Evolutionary conservation across 2,329 filamentous ascomycete species (phyloP).

Genomic region (Incumbomyces lentus): DNA sequence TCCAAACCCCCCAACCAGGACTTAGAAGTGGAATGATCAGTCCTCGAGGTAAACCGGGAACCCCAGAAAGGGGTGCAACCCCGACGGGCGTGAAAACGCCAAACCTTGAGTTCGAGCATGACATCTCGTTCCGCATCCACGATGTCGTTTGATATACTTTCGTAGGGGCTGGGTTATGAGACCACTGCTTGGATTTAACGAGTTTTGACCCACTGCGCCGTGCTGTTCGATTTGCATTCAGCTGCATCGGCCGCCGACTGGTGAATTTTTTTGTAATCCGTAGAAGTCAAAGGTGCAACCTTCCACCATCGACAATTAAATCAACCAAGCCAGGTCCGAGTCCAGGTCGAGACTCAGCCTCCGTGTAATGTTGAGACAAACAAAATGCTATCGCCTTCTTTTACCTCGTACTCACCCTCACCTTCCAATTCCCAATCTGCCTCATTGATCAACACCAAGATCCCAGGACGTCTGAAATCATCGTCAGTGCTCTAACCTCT

Average conservation of each 20-base stretch:
- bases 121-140: slow-evolving; percentile 17
- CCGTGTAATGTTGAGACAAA: slow-evolving; percentile 97
- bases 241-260: no score
- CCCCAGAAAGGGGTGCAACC: slow-evolving; percentile 22
- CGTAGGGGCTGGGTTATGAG: not conserved
- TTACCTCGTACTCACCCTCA: slow-evolving; percentile 78
- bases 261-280: no score
- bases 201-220: no score
- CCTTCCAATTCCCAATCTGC: slow-evolving; percentile 97
- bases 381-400: slow-evolving; percentile 73
- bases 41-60: slow-evolving; percentile 30
- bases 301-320: not conserved
- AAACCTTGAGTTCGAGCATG: slow-evolving; percentile 15
- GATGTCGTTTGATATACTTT: slow-evolving; percentile 15
- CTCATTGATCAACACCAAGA: slow-evolving; percentile 93
- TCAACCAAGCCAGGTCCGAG: no score
- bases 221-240: no score
- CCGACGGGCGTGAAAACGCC: slow-evolving; percentile 26
- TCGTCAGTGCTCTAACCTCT: slow-evolving; percentile 12
- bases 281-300: no score
- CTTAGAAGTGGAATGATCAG: slow-evolving; percentile 28
- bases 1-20: slow-evolving; percentile 34
- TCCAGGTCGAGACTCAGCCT: slow-evolving; percentile 44
- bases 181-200: no score
- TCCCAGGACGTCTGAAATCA: slow-evolving; percentile 67